Conservation (phyloP, 331 rosid species). For the Ulmus americana region DNA sequence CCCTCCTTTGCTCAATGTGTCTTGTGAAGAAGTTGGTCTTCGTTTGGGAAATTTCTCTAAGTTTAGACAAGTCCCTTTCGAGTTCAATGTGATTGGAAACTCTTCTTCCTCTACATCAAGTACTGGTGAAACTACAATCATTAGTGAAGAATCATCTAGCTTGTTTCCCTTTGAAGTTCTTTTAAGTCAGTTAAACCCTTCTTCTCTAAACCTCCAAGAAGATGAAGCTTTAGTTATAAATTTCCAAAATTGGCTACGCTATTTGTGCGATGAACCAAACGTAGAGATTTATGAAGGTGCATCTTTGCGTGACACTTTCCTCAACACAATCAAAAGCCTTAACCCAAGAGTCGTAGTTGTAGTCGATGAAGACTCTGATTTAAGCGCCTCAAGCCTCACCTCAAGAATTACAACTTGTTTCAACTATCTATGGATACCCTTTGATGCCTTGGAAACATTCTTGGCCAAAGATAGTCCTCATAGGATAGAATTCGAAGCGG, state of each 20-base stretch:
- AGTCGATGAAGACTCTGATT: slow-evolving; percentile 82
- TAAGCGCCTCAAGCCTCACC: slow-evolving; percentile 46
- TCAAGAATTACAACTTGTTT: slow-evolving; percentile 72
- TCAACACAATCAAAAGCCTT: slow-evolving; percentile 45
- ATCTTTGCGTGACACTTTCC: slow-evolving; percentile 53
- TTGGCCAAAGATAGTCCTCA: slow-evolving; percentile 71
- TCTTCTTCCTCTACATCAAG: slow-evolving; percentile 17
- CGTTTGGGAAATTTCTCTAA: slow-evolving; percentile 68
- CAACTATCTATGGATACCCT: slow-evolving; percentile 90
- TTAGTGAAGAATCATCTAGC: slow-evolving; percentile 25
- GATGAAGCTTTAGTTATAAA: slow-evolving; percentile 87
- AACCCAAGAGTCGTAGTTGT: slow-evolving; percentile 64
- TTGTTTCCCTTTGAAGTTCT: slow-evolving; percentile 41
- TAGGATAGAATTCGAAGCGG: slow-evolving; percentile 76
- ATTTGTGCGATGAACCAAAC: slow-evolving; percentile 40
- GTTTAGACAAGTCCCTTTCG: slow-evolving; percentile 66
- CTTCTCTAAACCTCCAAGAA: slow-evolving; percentile 45
- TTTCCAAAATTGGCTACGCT: slow-evolving; percentile 79
- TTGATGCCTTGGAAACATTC: slow-evolving; percentile 84
- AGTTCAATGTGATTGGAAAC: slow-evolving; percentile 57
- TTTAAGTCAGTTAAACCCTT: slow-evolving; percentile 50
- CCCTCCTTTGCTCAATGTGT: slow-evolving; percentile 68
- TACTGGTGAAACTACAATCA: slow-evolving; percentile 4
- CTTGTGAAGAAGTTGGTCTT: slow-evolving; percentile 66
- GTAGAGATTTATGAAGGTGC: slow-evolving; percentile 9